Evolutionary conservation across 768 basidiomycete species (phyloP), one percentile per base, ranked within the genome.

Genomic region (Infundibulicybe gibba): DNA sequence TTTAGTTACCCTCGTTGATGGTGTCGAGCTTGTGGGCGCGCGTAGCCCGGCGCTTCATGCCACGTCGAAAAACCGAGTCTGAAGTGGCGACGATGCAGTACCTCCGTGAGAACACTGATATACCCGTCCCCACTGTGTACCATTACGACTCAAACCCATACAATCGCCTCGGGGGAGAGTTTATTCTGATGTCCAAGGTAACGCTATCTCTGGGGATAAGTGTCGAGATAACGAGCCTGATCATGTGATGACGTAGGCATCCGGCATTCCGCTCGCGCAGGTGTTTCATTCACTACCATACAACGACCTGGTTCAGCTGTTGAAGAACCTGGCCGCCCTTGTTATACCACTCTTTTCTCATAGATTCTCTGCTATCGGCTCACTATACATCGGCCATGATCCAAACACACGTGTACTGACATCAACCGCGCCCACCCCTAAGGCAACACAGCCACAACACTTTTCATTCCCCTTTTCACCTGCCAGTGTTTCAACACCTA

Each of bases 81-180:
- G 90, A 93, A 59, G 85, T 90, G 6, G 89, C 90, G 3, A 93
- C 90, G 0, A 83, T 92, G 69, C 75, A 77, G n/a, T 92, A 84
- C 60, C 74, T 93, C 20, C 82, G 86, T 42, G 72, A 83, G 54
- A 74, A 79, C 53, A 87, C 87, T 4, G 65, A 68, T 45, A 71
- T 91, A 16, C 89, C 90, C 1, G 85, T 92, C 14, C 89, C 90
- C 0, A 73, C 67, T 25, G 79, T 93, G 4, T 87, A 85, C 50
- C 78, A 81, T 61, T 85, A 87, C 61, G 88, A 92, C 55, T 76
- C 89, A 1, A 90, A 90, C 57, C 90, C 89, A 8, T 88, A 80
- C 61, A 92, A 93, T 60, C 80, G 86, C 11, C 72, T 93, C 21
- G 90, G 89, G 0, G 86, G 87, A 15, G 90, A 93, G 63, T 92